Evolutionary conservation across 352 stramenopile species (phyloP), one percentile per base, ranked within the genome.

Genomic region (Blastocystis sp.): DNA sequence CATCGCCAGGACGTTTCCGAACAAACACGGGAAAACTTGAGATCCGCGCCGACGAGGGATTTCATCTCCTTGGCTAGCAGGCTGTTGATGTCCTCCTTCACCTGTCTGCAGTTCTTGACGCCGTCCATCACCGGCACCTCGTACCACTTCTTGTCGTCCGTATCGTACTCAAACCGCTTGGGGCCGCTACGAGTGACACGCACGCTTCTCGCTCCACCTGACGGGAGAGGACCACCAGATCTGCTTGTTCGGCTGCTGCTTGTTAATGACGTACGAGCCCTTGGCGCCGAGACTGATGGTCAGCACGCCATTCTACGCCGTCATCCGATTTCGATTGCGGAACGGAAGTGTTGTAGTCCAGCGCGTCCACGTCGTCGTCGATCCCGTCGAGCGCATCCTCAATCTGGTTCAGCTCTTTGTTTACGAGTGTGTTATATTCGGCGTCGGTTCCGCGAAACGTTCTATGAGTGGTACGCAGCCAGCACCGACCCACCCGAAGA

Each of bases 221-320:
- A 98, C 93, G 1, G 96, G 96, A 80, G 95, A 98, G 6, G 95
- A 98, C 96, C 96, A 98, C 95, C 95, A 98, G 80, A 98, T 95
- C 91, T 98, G 96, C 55, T 94, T 93, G 93, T 98, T 98, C 2
- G 96, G 96, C 55, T 96, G 97, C 91, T 98, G 96, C 90, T 98
- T 98, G 92, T 98, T 98, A 88, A 98, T 93, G 39, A 98, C 96
- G 94, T 95, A 98, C 63, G 95, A 98, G 80, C 96, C 96, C 90
- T 96, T 92, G 33, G 96, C 93, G 61, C 95, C 95, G 33, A 98
- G 92, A 62, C 95, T 94, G 70, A 98, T 95, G 62, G 96, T 98
- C 55, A 98, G 91, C 16, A 98, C 96, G 35, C 96, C 96, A 96
- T 98, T 95, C 95, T 97, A 82, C 45, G 33, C 59, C 33, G 29